Evolutionary conservation across 139 green algal species (phyloP).

Genomic region (Zygnema circumcarinatum): DNA sequence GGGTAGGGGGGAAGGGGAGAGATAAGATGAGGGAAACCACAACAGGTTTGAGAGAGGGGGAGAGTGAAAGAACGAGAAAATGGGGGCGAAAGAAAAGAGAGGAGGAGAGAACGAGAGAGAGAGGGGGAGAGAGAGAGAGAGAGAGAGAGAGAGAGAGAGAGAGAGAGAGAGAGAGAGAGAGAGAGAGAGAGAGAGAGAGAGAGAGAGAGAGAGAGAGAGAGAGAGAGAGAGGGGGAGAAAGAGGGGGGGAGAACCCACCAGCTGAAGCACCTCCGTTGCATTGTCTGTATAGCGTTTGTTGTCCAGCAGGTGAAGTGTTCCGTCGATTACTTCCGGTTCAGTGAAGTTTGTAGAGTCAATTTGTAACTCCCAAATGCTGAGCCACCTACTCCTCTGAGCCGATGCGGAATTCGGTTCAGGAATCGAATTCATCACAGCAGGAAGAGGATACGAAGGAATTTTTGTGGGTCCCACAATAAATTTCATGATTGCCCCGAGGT

Average conservation of each 20-base stretch:
- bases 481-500: neutral
- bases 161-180: neutral
- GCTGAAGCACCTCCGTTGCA: neutral
- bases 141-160: neutral
- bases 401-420: neutral
- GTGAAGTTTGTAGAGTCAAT: neutral
- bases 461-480: neutral
- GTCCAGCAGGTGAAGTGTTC: neutral
- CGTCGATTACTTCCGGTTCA: neutral
- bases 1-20: too few species aligned
- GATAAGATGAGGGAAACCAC: too few species aligned
- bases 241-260: neutral
- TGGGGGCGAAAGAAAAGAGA: too few species aligned
- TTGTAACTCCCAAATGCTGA: neutral
- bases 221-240: neutral
- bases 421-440: neutral
- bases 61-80: too few species aligned
- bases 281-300: neutral
- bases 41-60: too few species aligned
- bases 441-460: neutral
- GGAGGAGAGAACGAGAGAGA: neutral
- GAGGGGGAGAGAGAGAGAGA: neutral
- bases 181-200: neutral
- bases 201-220: neutral
- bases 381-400: neutral